Base-by-base conservation (phyloP, 2,329 filamentous ascomycete genomes). In the Chaetothyriales sp. region DNA sequence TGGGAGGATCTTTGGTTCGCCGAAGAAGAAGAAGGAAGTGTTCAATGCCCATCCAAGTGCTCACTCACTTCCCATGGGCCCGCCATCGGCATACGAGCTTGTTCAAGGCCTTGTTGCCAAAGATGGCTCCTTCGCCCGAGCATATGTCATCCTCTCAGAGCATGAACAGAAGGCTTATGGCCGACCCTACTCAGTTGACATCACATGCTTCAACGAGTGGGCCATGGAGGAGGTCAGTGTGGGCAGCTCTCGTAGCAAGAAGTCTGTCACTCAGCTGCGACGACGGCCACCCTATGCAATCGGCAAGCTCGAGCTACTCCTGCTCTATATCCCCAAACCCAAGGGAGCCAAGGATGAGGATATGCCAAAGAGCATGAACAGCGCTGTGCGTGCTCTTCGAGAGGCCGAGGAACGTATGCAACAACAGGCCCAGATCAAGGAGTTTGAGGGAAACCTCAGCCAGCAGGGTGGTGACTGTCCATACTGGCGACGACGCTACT, bases 331-430 rank as follows among this genome's bases (percentile, higher is more conserved):
- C 1, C 92, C 92, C 0, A 88, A 89, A 62, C 90, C 92, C 4
- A 90, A 87, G 73, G 85, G 85, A 45, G 77, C 82, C 28, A 82
- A 81, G 48, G 92, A 97, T 58, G 89, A 95, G 15, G 90, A 97
- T 60, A 95, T 98, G 88, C 92, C 92, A 51, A 97, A 97, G 81
- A 95, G 89, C 73, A 95, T 98, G 89, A 94, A 92, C 69, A 86
- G 87, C 44, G 95, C 89, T 67, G 85, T 97, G 61, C 80, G 92
- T 18, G 92, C 97, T 71, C 82, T 98, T 70, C 87, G 85, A 69
- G 87, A 90, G 49, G 89, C 90, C 1, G 89, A 95, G 66, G 77
- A 83, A 47, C 81, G 85, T 56, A 84, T 81, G 61, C 54, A 56
- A n/a, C 56, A 60, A 43, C 58, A 60, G 51, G 54, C 52, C n/a